Base-by-base conservation (phyloP, 78 protist genomes). In the Dictyostelium purpureum region DNA sequence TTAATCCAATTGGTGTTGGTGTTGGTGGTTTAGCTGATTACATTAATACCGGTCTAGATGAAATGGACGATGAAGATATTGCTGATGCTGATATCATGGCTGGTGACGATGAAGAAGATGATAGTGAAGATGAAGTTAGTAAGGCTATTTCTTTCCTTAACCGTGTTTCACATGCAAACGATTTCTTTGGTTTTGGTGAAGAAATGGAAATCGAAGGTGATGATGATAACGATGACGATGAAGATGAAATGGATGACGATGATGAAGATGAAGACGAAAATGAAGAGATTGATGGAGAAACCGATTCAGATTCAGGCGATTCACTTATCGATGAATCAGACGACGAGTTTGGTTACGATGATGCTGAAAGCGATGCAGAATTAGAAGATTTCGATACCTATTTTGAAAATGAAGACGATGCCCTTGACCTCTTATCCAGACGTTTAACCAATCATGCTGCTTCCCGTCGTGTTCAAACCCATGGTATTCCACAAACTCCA, bases 41-140 rank as follows among this genome's bases (percentile, higher is more conserved):
- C 18, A 63, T 63, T 14, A 21, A 31, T 4, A 38, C 71, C 26
- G 71, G 31, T 24, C 18, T 24, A 19, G 75, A 40, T 21, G 66
- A 75, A 31, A 51, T 49, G 77, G 82, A 69, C 63, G 94, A 78
- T 24, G 79, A 71, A n/a, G 94, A 75, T 35, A 31, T 77, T 12
- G 74, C 47, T 16, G 93, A 77, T 31, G 83, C 69, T 16, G 94
- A 88, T 37, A 75, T 57, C 38, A 63, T 88, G 87, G 87, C 73
- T 4, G 40, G 52, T 10, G 82, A 37, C 1, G 94, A 88, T 35
- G 94, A 65, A n/a, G 94, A 88, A 2, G 94, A 88, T n/a, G 91
- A 85, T 42, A 42, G 45, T 9, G 89, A 88, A 1, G 87, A 88
- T 65, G 87, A 85, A 47, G 92, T 85, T 10, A 37, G 37, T 21